Base-by-base conservation (phyloP, 768 basidiomycete genomes). In the Pulveroboletus sp. region DNA sequence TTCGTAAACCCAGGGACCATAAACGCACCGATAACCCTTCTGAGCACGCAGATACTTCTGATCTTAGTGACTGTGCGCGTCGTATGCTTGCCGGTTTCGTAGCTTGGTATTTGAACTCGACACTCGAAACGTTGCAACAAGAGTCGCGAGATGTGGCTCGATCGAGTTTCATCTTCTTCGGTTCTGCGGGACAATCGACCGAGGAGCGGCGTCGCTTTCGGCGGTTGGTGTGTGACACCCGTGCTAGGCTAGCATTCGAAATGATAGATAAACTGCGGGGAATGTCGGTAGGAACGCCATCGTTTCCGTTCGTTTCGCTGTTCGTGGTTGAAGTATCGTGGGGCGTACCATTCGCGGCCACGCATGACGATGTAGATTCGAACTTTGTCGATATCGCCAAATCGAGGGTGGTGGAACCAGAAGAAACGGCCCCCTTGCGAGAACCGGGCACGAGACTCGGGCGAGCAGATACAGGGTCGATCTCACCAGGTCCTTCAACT, bases 1-100 rank as follows among this genome's bases (percentile, higher is more conserved):
- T 18, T 35, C 10, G 15, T 27, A 33, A 31, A 26, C 15, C 42
- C 0, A 6, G 8, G 18, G 39, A 45, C 5, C 11, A 46, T 15
- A 12, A 27, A 46, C 50, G 46, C 46, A 47, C 59, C 58, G 8
- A 50, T 32, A 21, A 54, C 35, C n/a, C 24, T 27, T 32, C 47
- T 15, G 50, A 61, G 26, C 18, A 54, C 8, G 15, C 5, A 36
- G 67, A 59, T 6, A 39, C 6, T 3, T 68, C 61, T 5, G 74
- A 72, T 15, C 63, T 62, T 41, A 77, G 47, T 3, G 74, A 75
- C 15, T 58, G 62, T 0, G 73, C 74, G 24, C 73, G 68, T 35
- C 76, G 68, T 10, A 74, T 17, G 47, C 75, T 76, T 0, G 74
- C 76, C 21, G 73, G 69, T 5, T 60, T 54, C 26, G 53, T 66